phyloP scores from a whole-genome alignment of 805 yeast species.

The Kluyveromyces dobzhanskii region DNA sequence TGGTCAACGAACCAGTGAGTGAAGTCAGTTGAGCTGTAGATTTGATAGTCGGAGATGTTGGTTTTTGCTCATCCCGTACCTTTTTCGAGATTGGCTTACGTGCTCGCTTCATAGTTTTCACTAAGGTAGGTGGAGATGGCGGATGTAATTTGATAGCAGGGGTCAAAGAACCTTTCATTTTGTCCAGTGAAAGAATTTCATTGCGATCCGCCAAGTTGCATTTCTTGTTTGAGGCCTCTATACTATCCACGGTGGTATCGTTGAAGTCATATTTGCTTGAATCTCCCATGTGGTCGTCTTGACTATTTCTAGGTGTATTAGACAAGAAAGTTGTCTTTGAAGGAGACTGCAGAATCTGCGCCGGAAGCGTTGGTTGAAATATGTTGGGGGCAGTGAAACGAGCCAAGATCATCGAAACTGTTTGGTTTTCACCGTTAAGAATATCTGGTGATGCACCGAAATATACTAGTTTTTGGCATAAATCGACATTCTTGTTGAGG shows the following conservation, averaged over 20 bases:
- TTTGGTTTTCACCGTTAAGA: constrained; percentile 23
- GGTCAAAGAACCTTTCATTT: constrained; percentile 3
- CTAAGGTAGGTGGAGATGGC: constrained; percentile 4
- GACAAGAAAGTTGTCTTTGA: constrained; percentile 3
- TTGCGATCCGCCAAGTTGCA: not conserved
- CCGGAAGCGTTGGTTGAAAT: constrained; percentile 17
- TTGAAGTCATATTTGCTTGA: not conserved
- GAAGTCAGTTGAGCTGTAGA: constrained; percentile 5
- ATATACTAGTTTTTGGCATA: constrained; percentile 25
- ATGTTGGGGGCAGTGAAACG: constrained; percentile 14
- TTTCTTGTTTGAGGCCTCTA: not conserved
- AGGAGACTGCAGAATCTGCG: constrained; percentile 2
- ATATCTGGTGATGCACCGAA: constrained; percentile 27
- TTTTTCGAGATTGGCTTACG: not conserved
- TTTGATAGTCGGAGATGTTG: not conserved
- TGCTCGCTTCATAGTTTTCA: not conserved
- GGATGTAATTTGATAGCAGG: constrained; percentile 3
- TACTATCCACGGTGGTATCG: constrained; percentile 1
- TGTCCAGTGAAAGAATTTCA: constrained; percentile 1
- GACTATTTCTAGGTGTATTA: constrained; percentile 3
- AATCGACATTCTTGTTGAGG: constrained; percentile 24
- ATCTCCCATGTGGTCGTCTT: not conserved
- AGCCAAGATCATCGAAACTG: constrained; percentile 23
- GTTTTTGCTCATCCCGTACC: not conserved
- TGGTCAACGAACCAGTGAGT: constrained; percentile 7